Percentiles rank a stretch among this genome's conserved stretches.
phyloP scores from a whole-genome alignment of 108 stramenopile genomes.

The Licmophora abbreviata region DNA sequence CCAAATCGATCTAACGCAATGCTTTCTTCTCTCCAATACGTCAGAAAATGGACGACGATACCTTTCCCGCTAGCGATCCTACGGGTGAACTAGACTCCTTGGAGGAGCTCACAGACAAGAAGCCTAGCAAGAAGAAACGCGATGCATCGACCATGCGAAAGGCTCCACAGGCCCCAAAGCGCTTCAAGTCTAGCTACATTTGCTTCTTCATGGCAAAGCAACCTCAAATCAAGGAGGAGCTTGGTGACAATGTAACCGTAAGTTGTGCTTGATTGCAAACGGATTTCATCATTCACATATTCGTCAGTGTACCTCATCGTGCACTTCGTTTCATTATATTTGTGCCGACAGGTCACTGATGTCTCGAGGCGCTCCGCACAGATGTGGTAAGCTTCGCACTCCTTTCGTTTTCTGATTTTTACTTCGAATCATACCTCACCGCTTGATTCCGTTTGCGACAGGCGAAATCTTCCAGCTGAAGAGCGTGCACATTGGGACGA shows the following conservation, averaged over 20 bases:
- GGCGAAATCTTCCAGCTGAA: too few relatives aligned
- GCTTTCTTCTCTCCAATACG: too few relatives aligned
- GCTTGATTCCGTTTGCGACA: not conserved
- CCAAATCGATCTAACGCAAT: too few relatives aligned
- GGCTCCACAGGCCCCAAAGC: conserved; percentile 39
- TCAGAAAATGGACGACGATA: too few relatives aligned
- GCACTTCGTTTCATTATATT: not conserved
- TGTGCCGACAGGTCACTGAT: not conserved
- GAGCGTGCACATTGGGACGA: conserved; percentile 37
- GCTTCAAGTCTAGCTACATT: conserved; percentile 44
- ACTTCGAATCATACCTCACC: not conserved
- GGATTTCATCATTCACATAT: not conserved
- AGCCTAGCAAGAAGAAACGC: conserved; percentile 6
- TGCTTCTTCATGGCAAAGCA: conserved; percentile 31
- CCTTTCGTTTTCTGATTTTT: not conserved
- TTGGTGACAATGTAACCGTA: not conserved
- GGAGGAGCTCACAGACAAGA: not conserved
- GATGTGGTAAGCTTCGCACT: conserved; percentile 18
- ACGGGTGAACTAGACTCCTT: too few relatives aligned
- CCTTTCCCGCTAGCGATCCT: too few relatives aligned
- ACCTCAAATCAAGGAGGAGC: conserved; percentile 18
- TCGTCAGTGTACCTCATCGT: not conserved
- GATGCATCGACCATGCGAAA: conserved; percentile 6
- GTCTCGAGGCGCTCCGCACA: conserved; percentile 19
- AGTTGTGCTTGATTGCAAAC: not conserved